Evolutionary conservation across 495 filamentous ascomycete species (phyloP).

Genomic region (Penicillium atrosanguineum): DNA sequence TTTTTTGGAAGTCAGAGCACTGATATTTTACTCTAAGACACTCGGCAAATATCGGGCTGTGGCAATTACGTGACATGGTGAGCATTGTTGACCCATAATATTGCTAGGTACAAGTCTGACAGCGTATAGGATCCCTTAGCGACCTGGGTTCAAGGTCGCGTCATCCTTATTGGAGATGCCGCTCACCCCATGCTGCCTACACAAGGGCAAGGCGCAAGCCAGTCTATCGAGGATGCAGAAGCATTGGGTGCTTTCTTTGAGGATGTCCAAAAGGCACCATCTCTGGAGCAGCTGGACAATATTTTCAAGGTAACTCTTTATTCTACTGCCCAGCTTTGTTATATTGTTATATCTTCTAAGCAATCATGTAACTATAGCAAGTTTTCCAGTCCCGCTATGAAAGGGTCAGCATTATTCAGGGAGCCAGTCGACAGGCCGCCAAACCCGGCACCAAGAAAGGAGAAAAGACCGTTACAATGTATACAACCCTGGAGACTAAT

Average conservation of each 20-base stretch:
- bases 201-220: slow-evolving; percentile 40
- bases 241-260: slow-evolving; percentile 25
- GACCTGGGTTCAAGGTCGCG: slow-evolving; percentile 34
- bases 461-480: slow-evolving; percentile 31
- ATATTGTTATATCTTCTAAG: not conserved
- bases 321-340: not conserved
- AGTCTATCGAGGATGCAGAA: slow-evolving; percentile 42
- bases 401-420: slow-evolving; percentile 23
- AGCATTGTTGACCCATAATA: not conserved
- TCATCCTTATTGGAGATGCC: slow-evolving; percentile 45
- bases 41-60: slow-evolving; percentile 28
- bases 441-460: slow-evolving; percentile 30
- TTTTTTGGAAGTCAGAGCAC: not conserved
- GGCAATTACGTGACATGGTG: slow-evolving; percentile 43
- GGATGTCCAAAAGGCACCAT: slow-evolving; percentile 7
- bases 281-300: not conserved
- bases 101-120: not conserved
- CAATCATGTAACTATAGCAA: slow-evolving; percentile 2
- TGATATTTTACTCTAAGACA: slow-evolving; percentile 8
- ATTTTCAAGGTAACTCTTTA: slow-evolving; percentile 6
- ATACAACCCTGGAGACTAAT: not conserved
- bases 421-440: slow-evolving; percentile 34
- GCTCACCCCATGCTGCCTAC: slow-evolving; percentile 45
- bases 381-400: slow-evolving; percentile 21
- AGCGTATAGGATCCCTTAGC: slow-evolving; percentile 28